Conservation (phyloP, 345 rosid genomes). For the Dipteronia dyeriana region DNA sequence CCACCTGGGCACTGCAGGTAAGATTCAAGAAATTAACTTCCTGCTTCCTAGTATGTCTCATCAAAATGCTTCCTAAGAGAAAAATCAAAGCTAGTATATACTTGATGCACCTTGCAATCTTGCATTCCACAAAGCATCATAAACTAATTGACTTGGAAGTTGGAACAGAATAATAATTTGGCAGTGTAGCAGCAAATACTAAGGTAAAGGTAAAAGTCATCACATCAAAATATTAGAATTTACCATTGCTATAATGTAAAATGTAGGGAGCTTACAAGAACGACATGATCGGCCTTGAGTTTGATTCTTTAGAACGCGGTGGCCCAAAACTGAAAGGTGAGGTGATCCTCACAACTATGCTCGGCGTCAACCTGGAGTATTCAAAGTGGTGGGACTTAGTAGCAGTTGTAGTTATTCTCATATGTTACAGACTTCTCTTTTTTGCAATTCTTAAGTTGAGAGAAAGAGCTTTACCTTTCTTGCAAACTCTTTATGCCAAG, state of each 20-base stretch:
- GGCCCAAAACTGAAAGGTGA: constrained; percentile 58
- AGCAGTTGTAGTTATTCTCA: constrained; percentile 40
- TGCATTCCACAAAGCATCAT: neutral
- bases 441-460: constrained; percentile 60
- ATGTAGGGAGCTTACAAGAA: constrained; percentile 74
- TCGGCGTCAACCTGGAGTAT: constrained; percentile 44
- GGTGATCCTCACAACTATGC: constrained; percentile 40
- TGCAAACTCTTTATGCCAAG: constrained; percentile 45
- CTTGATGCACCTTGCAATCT: neutral
- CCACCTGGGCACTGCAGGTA: constrained; percentile 60
- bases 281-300: constrained; percentile 62
- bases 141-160: neutral
- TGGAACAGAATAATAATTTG: neutral
- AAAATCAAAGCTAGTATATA: neutral
- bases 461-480: constrained; percentile 63
- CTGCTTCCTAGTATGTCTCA: neutral
- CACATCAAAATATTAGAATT: neutral
- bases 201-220: neutral
- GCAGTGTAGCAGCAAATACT: constrained; percentile 4
- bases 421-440: constrained; percentile 56
- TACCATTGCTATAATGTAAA: constrained; percentile 1
- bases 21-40: constrained; percentile 9
- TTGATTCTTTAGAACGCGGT: constrained; percentile 46
- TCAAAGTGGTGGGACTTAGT: constrained; percentile 84
- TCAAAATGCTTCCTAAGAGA: neutral